Evolutionary conservation across 768 basidiomycete species (phyloP), one percentile per base, ranked within the genome.

Genomic region (Pleurotus tuber-regium): DNA sequence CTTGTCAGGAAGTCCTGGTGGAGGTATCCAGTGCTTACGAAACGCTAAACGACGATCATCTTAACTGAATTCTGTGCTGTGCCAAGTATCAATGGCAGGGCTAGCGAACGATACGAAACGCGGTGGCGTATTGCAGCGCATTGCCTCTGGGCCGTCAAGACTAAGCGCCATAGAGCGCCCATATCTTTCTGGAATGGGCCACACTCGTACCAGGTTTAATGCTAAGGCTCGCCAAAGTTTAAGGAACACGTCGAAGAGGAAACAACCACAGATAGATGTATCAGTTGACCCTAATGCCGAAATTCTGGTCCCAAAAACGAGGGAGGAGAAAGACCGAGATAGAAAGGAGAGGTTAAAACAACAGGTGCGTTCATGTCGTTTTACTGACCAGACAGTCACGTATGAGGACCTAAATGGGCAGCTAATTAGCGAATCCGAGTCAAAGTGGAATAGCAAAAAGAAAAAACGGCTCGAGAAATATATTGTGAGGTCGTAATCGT

Each of bases 401-500:
- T n/a, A n/a, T n/a, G n/a, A n/a, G n/a, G n/a, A n/a, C n/a, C n/a
- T n/a, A n/a, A n/a, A n/a, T n/a, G n/a, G 42, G 16, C 41, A 80
- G 78, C 69, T 79, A 38, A 65, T 67, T 28, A 66, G 69, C 24
- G 78, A 84, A 64, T 77, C 82, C 7, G 79, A 87, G 39, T 81
- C 79, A 3, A 89, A 87, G 63, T 84, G 90, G 75, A 87, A 80
- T 38, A 80, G 71, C 52, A 94, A 94, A 73, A 95, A 92, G 72
- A 86, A 83, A 71, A 94, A 89, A 65, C 74, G 91, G 47, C 70
- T 98, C 4, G 95, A 98, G 56, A 91, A 91, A 56, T 98, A 93
- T 61, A 94, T 98, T 60, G 92, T 92, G 51, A 60, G 86, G 69
- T 18, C 24, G 10, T 36, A 30, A 16, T 41, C 7, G 8, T 35